Percentiles rank a stretch among this genome's conserved stretches.
Evolutionary conservation across 129 eudicot genomes (phyloP).

Genomic region (Lactuca sativa): DNA sequence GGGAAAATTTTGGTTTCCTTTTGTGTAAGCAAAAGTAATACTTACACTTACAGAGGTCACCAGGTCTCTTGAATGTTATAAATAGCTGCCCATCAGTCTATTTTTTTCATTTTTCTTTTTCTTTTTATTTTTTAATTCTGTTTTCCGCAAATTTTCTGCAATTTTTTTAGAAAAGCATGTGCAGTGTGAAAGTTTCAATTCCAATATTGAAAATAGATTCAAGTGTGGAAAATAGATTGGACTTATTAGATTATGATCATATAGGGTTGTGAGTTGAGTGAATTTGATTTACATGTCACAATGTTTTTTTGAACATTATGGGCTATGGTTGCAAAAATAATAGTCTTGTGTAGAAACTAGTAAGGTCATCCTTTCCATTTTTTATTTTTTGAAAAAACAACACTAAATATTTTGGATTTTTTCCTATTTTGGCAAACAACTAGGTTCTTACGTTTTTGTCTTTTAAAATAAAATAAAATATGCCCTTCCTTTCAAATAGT

Average conservation of each 20-base stretch:
- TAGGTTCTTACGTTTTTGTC: slow-evolving; percentile 28
- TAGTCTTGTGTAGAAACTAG: not conserved
- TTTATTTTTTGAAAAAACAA: not conserved
- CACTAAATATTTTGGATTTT: slow-evolving; percentile 23
- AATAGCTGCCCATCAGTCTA: slow-evolving; percentile 46
- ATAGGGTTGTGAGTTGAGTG: too few species aligned
- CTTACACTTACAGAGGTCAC: slow-evolving; percentile 40
- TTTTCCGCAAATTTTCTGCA: not conserved
- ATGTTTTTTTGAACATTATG: too few species aligned
- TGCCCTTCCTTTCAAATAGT: slow-evolving; percentile 8
- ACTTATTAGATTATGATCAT: too few species aligned
- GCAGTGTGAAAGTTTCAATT: not conserved
- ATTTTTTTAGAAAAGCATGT: not conserved
- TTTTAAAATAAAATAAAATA: not conserved
- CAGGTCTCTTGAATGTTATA: slow-evolving; percentile 58
- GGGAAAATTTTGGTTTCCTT: slow-evolving; percentile 36
- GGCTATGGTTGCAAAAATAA: too few species aligned
- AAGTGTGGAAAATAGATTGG: too few species aligned
- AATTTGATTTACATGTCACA: too few species aligned
- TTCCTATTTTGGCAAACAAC: slow-evolving; percentile 49
- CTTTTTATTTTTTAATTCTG: slow-evolving; percentile 4
- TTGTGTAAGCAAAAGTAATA: slow-evolving; percentile 42
- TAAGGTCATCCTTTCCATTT: not conserved
- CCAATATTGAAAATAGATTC: too few species aligned
- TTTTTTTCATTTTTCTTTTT: slow-evolving; percentile 24